phyloP scores from a whole-genome alignment of 192 early-diverging fungal genomes.

The Powellomyces hirtus region DNA sequence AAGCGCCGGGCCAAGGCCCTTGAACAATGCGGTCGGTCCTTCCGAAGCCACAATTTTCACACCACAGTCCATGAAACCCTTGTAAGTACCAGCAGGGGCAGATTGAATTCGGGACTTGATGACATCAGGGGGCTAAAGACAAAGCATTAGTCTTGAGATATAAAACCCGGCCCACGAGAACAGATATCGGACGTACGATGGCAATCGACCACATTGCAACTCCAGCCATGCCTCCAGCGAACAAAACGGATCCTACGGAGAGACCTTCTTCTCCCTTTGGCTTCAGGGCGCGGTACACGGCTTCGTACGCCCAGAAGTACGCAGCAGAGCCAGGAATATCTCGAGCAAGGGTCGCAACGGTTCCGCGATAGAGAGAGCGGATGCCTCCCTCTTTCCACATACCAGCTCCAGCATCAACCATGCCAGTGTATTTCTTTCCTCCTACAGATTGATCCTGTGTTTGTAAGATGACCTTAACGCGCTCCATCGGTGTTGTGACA shows the following conservation, averaged over 20 bases:
- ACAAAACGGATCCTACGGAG: conserved; percentile 77
- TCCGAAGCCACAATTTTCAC: conserved; percentile 79
- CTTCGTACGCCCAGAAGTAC: conserved; percentile 95
- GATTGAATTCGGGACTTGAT: conserved; percentile 89
- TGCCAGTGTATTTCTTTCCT: conserved; percentile 82
- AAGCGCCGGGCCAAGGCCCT: conserved; percentile 87
- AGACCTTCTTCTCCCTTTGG: conserved; percentile 61
- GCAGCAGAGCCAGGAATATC: conserved; percentile 93
- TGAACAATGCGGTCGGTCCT: conserved; percentile 73
- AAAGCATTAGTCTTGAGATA: neutral
- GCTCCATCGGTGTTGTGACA: conserved; percentile 92
- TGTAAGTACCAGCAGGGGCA: conserved; percentile 85
- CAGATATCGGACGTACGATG: conserved; percentile 44
- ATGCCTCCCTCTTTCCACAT: conserved; percentile 88
- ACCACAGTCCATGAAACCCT: conserved; percentile 61
- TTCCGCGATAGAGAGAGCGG: conserved; percentile 85
- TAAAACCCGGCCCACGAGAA: neutral
- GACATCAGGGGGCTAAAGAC: conserved; percentile 84
- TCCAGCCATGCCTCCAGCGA: conserved; percentile 97
- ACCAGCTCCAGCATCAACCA: conserved; percentile 79
- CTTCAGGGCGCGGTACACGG: conserved; percentile 57
- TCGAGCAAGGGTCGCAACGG: conserved; percentile 88
- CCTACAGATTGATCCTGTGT: conserved; percentile 67
- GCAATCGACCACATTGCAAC: conserved; percentile 98
- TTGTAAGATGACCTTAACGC: conserved; percentile 94